Conservation (phyloP, 164 flowering plant genomes). For the Magnolia sinica region DNA sequence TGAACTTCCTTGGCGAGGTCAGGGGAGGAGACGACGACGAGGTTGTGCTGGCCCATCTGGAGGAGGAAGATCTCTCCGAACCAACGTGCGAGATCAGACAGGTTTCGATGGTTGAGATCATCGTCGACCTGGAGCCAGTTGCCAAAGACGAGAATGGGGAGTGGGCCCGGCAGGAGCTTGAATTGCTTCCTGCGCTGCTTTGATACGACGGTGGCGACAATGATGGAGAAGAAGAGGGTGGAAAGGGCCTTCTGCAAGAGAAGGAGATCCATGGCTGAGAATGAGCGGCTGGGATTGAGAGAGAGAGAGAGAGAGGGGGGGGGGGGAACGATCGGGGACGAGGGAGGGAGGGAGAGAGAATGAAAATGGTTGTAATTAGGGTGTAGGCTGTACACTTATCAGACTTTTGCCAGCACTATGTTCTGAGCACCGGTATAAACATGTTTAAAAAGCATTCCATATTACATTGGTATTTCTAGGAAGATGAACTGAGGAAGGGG, state of each 20-base stretch:
- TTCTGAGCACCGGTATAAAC: no score
- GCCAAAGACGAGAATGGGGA: conserved; percentile 75
- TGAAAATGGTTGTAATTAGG: no score
- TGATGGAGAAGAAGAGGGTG: conserved; percentile 45
- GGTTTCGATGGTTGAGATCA: conserved; percentile 78
- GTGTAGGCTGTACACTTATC: no score
- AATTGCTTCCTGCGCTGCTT: conserved; percentile 59
- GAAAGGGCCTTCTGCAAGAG: conserved; percentile 54
- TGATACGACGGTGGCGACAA: conserved; percentile 45
- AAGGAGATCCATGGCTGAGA: conserved; percentile 53
- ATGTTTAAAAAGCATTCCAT: neutral
- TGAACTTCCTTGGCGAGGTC: conserved; percentile 64
- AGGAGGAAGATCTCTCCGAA: conserved; percentile 67
- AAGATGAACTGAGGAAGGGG: conserved; percentile 82
- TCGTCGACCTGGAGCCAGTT: conserved; percentile 93
- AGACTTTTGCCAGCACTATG: no score
- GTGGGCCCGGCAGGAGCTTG: conserved; percentile 74
- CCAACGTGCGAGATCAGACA: conserved; percentile 53
- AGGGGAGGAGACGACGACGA: conserved; percentile 76
- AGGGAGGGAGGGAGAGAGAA: no score
- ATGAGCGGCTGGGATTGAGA: neutral
- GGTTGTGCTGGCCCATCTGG: conserved; percentile 85
- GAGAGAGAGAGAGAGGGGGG: neutral
- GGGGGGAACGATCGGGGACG: no score
- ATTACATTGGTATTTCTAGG: conserved; percentile 39